phyloP scores from a whole-genome alignment of 306 rosid genomes.

The Argentina anserina region DNA sequence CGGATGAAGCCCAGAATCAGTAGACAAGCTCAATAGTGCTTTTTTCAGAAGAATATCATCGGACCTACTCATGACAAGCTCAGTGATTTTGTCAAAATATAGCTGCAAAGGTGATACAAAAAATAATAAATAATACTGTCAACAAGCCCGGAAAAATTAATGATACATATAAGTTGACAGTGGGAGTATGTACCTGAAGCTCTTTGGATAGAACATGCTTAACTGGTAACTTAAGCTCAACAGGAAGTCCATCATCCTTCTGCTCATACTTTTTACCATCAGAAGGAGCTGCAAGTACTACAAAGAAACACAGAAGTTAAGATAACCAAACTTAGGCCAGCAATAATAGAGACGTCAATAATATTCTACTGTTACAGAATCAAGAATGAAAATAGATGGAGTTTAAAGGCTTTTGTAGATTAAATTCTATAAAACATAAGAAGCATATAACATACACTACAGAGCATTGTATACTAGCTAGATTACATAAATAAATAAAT shows the following conservation, averaged over 20 bases:
- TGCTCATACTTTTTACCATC: constrained; percentile 60
- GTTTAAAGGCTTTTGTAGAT: not conserved
- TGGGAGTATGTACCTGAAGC: constrained; percentile 59
- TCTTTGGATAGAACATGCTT: constrained; percentile 81
- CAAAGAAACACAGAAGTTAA: constrained; percentile 9
- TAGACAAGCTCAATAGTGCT: constrained; percentile 79
- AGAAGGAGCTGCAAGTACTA: constrained; percentile 55
- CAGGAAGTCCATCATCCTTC: constrained; percentile 62
- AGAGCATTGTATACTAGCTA: not conserved
- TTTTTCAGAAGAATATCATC: constrained; percentile 56
- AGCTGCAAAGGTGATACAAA: constrained; percentile 48
- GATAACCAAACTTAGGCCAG: constrained; percentile 11
- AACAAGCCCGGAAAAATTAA: constrained; percentile 4
- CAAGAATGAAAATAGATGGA: not conserved
- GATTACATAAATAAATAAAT: not conserved
- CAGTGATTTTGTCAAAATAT: constrained; percentile 77
- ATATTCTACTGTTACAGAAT: not conserved
- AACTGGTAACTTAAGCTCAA: constrained; percentile 80
- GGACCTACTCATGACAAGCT: constrained; percentile 56
- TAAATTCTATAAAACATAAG: not conserved
- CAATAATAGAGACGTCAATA: not conserved
- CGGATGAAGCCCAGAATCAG: constrained; percentile 94
- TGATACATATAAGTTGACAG: not conserved
- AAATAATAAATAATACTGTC: constrained; percentile 19
- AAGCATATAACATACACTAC: not conserved